phyloP scores from a whole-genome alignment of 306 rosid genomes.

The Trifolium pratense region DNA sequence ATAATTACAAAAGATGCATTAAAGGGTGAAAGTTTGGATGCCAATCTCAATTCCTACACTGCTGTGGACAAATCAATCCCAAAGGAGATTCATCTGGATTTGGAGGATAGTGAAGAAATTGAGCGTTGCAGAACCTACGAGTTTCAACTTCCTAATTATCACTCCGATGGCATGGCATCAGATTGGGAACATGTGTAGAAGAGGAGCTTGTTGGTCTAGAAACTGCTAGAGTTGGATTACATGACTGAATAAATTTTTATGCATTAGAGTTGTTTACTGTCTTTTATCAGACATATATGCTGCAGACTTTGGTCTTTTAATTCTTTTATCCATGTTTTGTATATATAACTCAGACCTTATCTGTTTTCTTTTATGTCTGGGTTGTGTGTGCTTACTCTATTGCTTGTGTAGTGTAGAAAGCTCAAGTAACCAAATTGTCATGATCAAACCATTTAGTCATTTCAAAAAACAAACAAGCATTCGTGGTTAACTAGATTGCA shows the following conservation, averaged over 20 bases:
- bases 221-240: slow-evolving; percentile 27
- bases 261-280: slow-evolving; percentile 5
- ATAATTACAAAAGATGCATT: slow-evolving; percentile 35
- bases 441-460: neutral
- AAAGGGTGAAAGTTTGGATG: slow-evolving; percentile 42
- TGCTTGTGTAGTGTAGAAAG: slow-evolving; percentile 9
- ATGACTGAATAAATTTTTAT: slow-evolving; percentile 35
- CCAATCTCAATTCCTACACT: slow-evolving; percentile 39
- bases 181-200: slow-evolving; percentile 87
- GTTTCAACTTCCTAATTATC: slow-evolving; percentile 42
- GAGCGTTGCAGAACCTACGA: slow-evolving; percentile 40
- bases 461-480: neutral
- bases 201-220: slow-evolving; percentile 55
- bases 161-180: slow-evolving; percentile 57
- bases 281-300: slow-evolving; percentile 27
- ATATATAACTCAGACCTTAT: slow-evolving; percentile 19
- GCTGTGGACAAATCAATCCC: slow-evolving; percentile 34
- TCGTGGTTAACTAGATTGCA: neutral
- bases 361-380: neutral
- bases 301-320: slow-evolving; percentile 32
- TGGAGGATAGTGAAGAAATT: slow-evolving; percentile 42
- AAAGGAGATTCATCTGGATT: slow-evolving; percentile 43
- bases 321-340: slow-evolving; percentile 17
- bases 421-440: neutral
- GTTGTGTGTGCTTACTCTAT: slow-evolving; percentile 25